phyloP scores from a whole-genome alignment of 768 basidiomycete species.

The Tricholoma matsutake region DNA sequence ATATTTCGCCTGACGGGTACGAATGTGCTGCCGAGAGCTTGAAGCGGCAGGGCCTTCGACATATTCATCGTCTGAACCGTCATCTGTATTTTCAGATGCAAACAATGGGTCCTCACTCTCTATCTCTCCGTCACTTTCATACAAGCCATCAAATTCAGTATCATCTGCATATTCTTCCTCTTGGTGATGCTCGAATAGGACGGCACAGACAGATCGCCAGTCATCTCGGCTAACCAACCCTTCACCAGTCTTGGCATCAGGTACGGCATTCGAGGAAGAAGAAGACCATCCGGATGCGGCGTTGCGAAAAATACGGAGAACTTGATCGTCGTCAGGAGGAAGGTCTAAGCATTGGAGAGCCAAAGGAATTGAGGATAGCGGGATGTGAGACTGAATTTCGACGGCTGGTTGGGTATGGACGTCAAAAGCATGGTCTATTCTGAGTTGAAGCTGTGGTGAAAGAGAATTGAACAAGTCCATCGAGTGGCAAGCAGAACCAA shows the following conservation, averaged over 20 bases:
- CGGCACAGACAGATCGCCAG: constrained; percentile 80
- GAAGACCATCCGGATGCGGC: constrained; percentile 72
- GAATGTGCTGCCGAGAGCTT: constrained; percentile 17
- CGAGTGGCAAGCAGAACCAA: constrained; percentile 8
- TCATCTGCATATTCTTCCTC: constrained; percentile 26
- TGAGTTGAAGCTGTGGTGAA: constrained; percentile 36
- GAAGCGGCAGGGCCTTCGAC: constrained; percentile 21
- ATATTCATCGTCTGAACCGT: constrained; percentile 33
- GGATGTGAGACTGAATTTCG: constrained; percentile 35
- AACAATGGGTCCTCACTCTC: constrained; percentile 18
- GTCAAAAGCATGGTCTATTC: constrained; percentile 55
- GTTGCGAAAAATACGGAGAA: constrained; percentile 69
- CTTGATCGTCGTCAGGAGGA: constrained; percentile 68
- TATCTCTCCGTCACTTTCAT: constrained; percentile 16
- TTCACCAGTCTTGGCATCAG: constrained; percentile 18
- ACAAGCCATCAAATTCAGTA: constrained; percentile 21
- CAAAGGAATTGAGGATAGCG: constrained; percentile 52
- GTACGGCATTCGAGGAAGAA: constrained; percentile 17
- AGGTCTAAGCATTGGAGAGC: constrained; percentile 66
- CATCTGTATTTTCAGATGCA: constrained; percentile 13
- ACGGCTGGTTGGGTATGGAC: constrained; percentile 7
- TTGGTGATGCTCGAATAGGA: constrained; percentile 51
- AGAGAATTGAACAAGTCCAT: constrained; percentile 36
- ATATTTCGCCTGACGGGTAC: constrained; percentile 4
- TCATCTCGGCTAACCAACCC: constrained; percentile 58